phyloP scores from a whole-genome alignment of 192 early-diverging fungal genomes.

The Linnemannia schmuckeri region DNA sequence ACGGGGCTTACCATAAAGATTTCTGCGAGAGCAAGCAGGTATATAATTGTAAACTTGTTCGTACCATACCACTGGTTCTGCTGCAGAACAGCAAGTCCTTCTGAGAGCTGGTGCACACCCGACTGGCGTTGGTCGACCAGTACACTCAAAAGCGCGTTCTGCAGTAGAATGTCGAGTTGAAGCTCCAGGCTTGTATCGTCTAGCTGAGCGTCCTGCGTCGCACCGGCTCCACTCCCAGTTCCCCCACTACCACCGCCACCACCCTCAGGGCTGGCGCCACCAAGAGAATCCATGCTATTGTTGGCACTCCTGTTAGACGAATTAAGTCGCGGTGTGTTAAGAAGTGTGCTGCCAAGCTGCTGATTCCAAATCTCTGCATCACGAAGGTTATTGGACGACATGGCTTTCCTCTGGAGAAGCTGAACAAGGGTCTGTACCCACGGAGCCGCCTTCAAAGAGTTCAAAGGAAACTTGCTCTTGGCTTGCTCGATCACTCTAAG shows the following conservation, averaged over 20 bases:
- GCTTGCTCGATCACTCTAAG: constrained; percentile 28
- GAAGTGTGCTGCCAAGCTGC: constrained; percentile 23
- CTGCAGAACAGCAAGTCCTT: constrained; percentile 20
- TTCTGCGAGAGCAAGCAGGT: constrained; percentile 36
- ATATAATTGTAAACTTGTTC: constrained; percentile 37
- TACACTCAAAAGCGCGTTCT: constrained; percentile 21
- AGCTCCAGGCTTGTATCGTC: constrained; percentile 31
- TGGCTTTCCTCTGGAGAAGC: constrained; percentile 33
- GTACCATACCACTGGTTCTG: constrained; percentile 41
- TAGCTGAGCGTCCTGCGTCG: constrained; percentile 3
- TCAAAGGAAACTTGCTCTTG: constrained; percentile 27
- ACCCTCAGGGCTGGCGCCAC: neutral
- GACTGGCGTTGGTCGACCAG: constrained; percentile 20
- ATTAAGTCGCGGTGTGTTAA: constrained; percentile 11
- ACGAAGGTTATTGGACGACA: constrained; percentile 16
- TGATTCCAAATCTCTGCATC: constrained; percentile 34
- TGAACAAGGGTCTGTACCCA: constrained; percentile 51
- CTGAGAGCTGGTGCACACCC: constrained; percentile 35
- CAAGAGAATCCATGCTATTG: neutral
- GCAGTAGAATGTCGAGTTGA: constrained; percentile 34
- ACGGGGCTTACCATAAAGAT: constrained; percentile 27
- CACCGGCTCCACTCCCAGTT: neutral
- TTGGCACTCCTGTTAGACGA: neutral
- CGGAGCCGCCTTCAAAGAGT: constrained; percentile 27
- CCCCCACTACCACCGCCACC: neutral